phyloP scores from a whole-genome alignment of 805 yeast genomes.

The Candida manassasensis region DNA sequence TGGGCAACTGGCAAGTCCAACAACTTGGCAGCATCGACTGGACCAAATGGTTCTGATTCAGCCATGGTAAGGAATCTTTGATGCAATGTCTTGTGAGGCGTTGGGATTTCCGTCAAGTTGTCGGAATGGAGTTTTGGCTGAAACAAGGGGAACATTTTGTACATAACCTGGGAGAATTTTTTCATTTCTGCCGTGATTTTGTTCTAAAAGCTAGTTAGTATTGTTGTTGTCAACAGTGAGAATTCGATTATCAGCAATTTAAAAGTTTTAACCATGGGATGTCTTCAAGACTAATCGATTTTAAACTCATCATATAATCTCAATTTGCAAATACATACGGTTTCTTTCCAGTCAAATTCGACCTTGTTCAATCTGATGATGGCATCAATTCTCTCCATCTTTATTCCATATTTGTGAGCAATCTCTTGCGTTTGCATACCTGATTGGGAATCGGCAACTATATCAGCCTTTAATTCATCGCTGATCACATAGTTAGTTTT shows the following conservation, averaged over 20 bases:
- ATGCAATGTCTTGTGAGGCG: slow-evolving; percentile 74
- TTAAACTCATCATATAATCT: neutral
- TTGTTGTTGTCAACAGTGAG: neutral
- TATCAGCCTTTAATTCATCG: slow-evolving; percentile 52
- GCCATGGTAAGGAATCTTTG: slow-evolving; percentile 86
- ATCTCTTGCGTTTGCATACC: slow-evolving; percentile 63
- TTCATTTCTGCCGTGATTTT: slow-evolving; percentile 51
- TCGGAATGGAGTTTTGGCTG: slow-evolving; percentile 45
- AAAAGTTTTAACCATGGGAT: slow-evolving; percentile 12
- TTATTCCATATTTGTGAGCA: slow-evolving; percentile 73
- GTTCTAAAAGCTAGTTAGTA: slow-evolving; percentile 43
- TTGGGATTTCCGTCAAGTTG: slow-evolving; percentile 90
- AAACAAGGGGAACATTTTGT: slow-evolving; percentile 77
- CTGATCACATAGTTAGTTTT: slow-evolving; percentile 61
- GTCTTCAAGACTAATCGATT: slow-evolving; percentile 6
- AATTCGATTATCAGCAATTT: slow-evolving; percentile 8
- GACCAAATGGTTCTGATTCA: slow-evolving; percentile 93
- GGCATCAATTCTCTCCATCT: slow-evolving; percentile 88
- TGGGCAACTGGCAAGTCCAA: slow-evolving; percentile 86
- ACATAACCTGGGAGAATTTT: slow-evolving; percentile 58
- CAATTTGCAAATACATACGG: slow-evolving; percentile 45
- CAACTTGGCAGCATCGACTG: slow-evolving; percentile 86
- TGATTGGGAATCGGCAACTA: slow-evolving; percentile 53
- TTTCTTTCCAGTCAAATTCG: slow-evolving; percentile 56
- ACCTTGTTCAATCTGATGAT: slow-evolving; percentile 61